Evolutionary conservation across 2,329 filamentous ascomycete species (phyloP).

Genomic region (Rosellinia necatrix): DNA sequence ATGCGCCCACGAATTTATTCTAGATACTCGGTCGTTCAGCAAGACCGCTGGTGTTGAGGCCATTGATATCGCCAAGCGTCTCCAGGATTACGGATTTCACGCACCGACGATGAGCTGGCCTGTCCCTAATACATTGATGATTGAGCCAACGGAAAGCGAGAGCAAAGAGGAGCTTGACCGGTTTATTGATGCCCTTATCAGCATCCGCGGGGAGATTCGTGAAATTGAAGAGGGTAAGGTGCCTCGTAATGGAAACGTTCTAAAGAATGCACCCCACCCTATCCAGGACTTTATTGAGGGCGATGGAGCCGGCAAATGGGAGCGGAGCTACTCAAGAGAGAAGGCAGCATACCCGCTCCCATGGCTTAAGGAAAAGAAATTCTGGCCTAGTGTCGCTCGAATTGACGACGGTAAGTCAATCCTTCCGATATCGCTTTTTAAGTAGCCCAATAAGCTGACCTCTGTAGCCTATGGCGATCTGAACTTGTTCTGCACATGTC

Average conservation of each 20-base stretch:
- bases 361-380: conserved; percentile 92
- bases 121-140: conserved; percentile 94
- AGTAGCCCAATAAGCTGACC: background rate
- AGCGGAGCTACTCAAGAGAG: conserved; percentile 79
- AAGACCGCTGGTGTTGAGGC: conserved; percentile 83
- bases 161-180: conserved; percentile 90
- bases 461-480: conserved; percentile 79
- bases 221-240: conserved; percentile 79
- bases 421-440: background rate
- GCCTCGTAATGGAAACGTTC: conserved; percentile 76
- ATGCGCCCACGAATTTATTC: conserved; percentile 96
- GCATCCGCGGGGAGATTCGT: conserved; percentile 82
- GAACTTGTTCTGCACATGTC: conserved; percentile 94
- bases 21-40: conserved; percentile 85
- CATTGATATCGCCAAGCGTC: conserved; percentile 93
- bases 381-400: conserved; percentile 88
- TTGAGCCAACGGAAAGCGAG: conserved; percentile 95
- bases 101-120: conserved; percentile 97
- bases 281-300: conserved; percentile 76
- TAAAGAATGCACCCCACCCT: conserved; percentile 88
- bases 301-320: conserved; percentile 68
- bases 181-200: conserved; percentile 87
- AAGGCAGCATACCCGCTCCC: conserved; percentile 84
- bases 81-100: conserved; percentile 98
- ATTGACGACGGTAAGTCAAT: conserved; percentile 78